These are phyloP conservation scores for Aspergillus sp. DNA, from an alignment of 2,329 filamentous ascomycete genomes.

Conservation along the genomic window DNA sequence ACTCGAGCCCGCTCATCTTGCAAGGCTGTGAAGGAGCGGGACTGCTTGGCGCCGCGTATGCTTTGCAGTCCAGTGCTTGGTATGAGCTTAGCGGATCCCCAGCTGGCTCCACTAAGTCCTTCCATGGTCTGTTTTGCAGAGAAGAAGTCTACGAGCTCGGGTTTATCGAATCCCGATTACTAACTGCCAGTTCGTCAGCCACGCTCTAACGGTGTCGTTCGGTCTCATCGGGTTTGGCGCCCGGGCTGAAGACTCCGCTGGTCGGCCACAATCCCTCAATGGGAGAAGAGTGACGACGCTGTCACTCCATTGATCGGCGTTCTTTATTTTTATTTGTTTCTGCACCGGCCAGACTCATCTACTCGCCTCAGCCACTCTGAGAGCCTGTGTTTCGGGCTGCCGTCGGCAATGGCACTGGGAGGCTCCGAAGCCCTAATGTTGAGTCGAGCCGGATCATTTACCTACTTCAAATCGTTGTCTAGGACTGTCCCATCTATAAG, in stretches of 20 bases:
- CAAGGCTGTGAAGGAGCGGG: not conserved
- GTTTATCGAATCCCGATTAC: not conserved
- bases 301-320: not conserved
- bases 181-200: not conserved
- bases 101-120: not conserved
- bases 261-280: not conserved
- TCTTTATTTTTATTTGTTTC: not conserved
- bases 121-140: too few species aligned
- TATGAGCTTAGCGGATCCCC: conserved; percentile 5
- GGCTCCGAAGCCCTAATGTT: too few species aligned
- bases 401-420: too few species aligned
- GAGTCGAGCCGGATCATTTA: too few species aligned
- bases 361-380: too few species aligned
- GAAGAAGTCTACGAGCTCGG: too few species aligned
- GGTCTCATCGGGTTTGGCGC: too few species aligned
- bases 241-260: too few species aligned
- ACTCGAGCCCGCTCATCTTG: too few species aligned
- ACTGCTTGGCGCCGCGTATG: conserved; percentile 11
- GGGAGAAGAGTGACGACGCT: not conserved
- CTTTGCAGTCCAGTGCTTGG: conserved; percentile 1
- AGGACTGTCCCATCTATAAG: too few species aligned
- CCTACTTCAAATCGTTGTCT: too few species aligned
- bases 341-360: not conserved
- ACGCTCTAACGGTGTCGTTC: too few species aligned
- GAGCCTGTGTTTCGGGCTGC: not conserved